Percentiles rank a stretch among this genome's conserved stretches.
Conservation (phyloP, 371 early-diverging fungal species). For the Basidiobolus meristosporus region DNA sequence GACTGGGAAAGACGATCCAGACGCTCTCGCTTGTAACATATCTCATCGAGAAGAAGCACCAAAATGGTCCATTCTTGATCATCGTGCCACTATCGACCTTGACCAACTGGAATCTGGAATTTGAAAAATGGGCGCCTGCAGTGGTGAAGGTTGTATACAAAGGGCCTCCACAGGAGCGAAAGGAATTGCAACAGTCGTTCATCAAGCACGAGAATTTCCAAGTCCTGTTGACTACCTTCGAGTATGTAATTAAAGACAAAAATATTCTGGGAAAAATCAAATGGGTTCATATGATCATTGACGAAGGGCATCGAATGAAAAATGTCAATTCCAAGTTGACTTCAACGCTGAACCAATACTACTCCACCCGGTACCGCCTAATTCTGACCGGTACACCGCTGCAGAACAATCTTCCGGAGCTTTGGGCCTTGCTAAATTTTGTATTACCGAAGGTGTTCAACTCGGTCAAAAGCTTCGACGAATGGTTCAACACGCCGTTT, state of each 20-base stretch:
- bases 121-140: slow-evolving; percentile 96
- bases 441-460: slow-evolving; percentile 94
- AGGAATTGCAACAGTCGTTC: slow-evolving; percentile 43
- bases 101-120: slow-evolving; percentile 95
- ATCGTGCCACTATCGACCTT: slow-evolving; percentile 87
- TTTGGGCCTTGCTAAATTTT: slow-evolving; percentile 98
- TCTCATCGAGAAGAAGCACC: slow-evolving; percentile 76
- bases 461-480: slow-evolving; percentile 88
- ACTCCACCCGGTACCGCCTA: slow-evolving; percentile 78
- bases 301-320: slow-evolving; percentile 99
- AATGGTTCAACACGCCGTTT: slow-evolving; percentile 97
- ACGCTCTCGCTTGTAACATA: slow-evolving; percentile 92
- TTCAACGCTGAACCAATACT: slow-evolving; percentile 59
- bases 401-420: slow-evolving; percentile 97
- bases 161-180: slow-evolving; percentile 60
- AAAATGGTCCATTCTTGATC: slow-evolving; percentile 85
- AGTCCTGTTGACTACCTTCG: slow-evolving; percentile 94
- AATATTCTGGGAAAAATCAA: slow-evolving; percentile 65
- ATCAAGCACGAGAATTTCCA: slow-evolving; percentile 69
- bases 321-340: slow-evolving; percentile 83
- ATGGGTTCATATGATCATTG: slow-evolving; percentile 93
- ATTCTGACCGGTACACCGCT: slow-evolving; percentile 98
- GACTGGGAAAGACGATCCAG: slow-evolving; percentile 92
- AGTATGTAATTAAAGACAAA: slow-evolving; percentile 90
- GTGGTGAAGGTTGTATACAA: slow-evolving; percentile 81